Base-by-base conservation (phyloP, 768 basidiomycete genomes). In the Fomitopsis pulvina region DNA sequence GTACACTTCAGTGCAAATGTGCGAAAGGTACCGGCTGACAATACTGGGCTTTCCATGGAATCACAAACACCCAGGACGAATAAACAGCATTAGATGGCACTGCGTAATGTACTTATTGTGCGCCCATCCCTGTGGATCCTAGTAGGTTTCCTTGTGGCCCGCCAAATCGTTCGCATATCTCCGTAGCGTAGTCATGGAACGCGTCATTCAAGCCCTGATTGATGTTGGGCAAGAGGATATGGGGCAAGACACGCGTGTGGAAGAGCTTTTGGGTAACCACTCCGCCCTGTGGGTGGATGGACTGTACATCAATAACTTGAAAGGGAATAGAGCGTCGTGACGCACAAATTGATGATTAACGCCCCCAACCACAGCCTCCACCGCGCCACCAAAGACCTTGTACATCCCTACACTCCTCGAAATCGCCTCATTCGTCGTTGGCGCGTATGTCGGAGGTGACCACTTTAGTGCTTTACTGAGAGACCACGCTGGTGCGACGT, bases 301-400 rank as follows among this genome's bases (percentile, higher is more conserved):
- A 42, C n/a, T 12, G 45, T 8, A 7, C 18, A 11, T 48, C 37
- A 47, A 32, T 11, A 6, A 42, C 25, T 26, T 14, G 21, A n/a
- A 14, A 22, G 12, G 27, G 4, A 41, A 20, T 16, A 42, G 28
- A 37, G 16, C 10, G 47, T 8, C 43, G 27, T 28, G 46, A 73
- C 87, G 51, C 59, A 92, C 89, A 64, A 83, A 87, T 70, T 92
- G 87, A 58, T 84, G 80, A 59, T 81, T 88, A 11, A 90, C 75
- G 5, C 81, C 86, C 21, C 89, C 89, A 26, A 90, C 65, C 14
- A 89, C 71, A 2, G 85, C 89, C 56, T 85, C 80, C 4, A 90
- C 85, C 0, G 82, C 75, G 50, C 86, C 81, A 1, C 89, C 89
- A 59, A 83, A 78, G 18, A 90, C 81, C 58, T 90, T 91, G 58